Evolutionary conservation across 345 rosid genomes (phyloP), one percentile per base, ranked within the genome.

Genomic region (Carallia brachiata): DNA sequence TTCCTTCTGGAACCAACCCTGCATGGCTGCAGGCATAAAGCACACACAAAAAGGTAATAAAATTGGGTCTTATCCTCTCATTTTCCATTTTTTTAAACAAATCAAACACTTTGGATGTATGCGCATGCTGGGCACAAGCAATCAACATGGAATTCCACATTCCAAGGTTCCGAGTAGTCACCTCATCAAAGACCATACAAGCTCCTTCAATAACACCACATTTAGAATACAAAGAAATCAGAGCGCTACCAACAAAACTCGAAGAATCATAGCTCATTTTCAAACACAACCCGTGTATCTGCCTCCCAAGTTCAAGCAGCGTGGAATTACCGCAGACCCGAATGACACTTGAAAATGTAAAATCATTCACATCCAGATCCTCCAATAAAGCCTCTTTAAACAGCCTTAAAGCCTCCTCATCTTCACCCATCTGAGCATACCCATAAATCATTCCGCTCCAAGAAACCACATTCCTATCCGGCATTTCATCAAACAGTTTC

Each of bases 381-480:
- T 80, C 81, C 58, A 73, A 67, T 57, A 91, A 52, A 13, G 91
- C 89, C 74, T 77, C 73, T 81, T 90, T 94, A 71, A 94, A 91
- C 73, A 94, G 67, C 67, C 62, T 66, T 67, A 94, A 67, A 64
- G 93, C 91, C 77, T 94, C 89, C 76, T 85, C 90, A 59, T 84
- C 74, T 69, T 85, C 91, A 70, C 91, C 92, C 75, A 84, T 44
- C 55, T 88, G 98, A 31, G 93, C 68, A 76, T 89, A 89, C 74
- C 95, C 97, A 72, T 81, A 84, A 52, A 94, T 91, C 97, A 94
- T 84, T 63, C 96, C 97, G 63, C 91, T 94, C 97, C 97, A 94
- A 60, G 97, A 89, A 58, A 93, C 98, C 13, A 91, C 92, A 66
- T 93, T 93, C 72, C 84, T 82, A 0, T 78, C 78, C 37, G 98